These are phyloP conservation scores for Biscogniauxia marginata DNA, from an alignment of 2,329 filamentous ascomycete species.

Conservation along the genomic window DNA sequence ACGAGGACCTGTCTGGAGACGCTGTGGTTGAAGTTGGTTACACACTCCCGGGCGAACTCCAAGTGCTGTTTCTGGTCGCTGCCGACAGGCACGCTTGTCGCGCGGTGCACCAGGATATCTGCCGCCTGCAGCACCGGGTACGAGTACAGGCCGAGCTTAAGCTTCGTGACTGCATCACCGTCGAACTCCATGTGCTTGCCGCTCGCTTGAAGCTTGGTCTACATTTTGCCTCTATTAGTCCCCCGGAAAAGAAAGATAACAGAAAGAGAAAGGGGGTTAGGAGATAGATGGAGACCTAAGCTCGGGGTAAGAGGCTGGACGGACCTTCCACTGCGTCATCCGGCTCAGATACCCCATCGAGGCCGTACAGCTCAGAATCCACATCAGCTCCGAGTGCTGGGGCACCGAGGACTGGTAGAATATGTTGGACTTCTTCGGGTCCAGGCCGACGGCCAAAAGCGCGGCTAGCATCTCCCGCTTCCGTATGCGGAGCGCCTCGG, in stretches of 20 bases:
- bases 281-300: not conserved
- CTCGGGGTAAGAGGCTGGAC: slow-evolving; percentile 7
- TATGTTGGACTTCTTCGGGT: slow-evolving; percentile 72
- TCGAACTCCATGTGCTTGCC: slow-evolving; percentile 59
- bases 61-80: slow-evolving; percentile 93
- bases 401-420: slow-evolving; percentile 81
- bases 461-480: slow-evolving; percentile 76
- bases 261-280: not conserved
- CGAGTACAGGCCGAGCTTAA: slow-evolving; percentile 89
- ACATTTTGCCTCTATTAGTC: not conserved
- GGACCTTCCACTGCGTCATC: slow-evolving; percentile 99
- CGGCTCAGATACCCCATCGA: slow-evolving; percentile 90
- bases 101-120: slow-evolving; percentile 85
- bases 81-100: slow-evolving; percentile 95
- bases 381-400: slow-evolving; percentile 89
- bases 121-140: slow-evolving; percentile 96
- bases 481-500: slow-evolving; percentile 58
- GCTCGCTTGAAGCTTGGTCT: slow-evolving; percentile 72
- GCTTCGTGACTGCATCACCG: slow-evolving; percentile 47
- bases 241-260: not conserved
- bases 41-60: slow-evolving; percentile 86
- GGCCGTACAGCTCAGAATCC: slow-evolving; percentile 90
- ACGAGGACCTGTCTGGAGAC: slow-evolving; percentile 56
- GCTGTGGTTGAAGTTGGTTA: slow-evolving; percentile 80
- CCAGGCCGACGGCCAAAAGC: slow-evolving; percentile 78